Evolutionary conservation across 148 eudicot species (phyloP), one percentile per base, ranked within the genome.

Genomic region (Pouteria glomerata): DNA sequence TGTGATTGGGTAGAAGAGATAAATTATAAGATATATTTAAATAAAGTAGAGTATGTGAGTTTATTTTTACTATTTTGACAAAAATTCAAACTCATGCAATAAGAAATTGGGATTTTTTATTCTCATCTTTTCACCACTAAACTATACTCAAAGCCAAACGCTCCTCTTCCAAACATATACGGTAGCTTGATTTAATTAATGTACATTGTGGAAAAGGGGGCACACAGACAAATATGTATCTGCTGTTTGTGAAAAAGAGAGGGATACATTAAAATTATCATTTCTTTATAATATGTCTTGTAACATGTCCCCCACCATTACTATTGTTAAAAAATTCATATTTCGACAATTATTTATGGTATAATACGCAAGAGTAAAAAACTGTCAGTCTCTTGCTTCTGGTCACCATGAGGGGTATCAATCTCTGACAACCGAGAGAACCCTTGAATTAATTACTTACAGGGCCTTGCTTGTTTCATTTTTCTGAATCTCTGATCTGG

Each of bases 371-470:
- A 31, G 68, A 82, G 63, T 79, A 59, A 76, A 82, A 41, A 69
- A 74, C 53, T 62, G 44, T 6, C 56, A 63, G 23, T 68, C 55
- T 56, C 37, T 59, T 53, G 70, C 73, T 71, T 73, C 74, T 75
- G 74, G 83, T 75, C 72, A 33, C 71, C 82, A 58, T 44, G 41
- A 14, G 29, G 62, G 82, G 80, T 74, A 65, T 79, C 82, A 78
- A 73, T 50, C 65, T 84, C 81, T 76, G 83, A 76, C 79, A 63
- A 41, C 45, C 56, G 60, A 55, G 45, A 59, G 64, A 71, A 45
- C 27, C 27, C 21, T 2, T 53, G 19, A 34, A 35, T 41, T n/a
- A 18, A 26, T 73, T 51, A 48, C 31, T 50, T 72, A 68, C 50
- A 53, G 62, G 51, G 41, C 64, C 35, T 65, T 76, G 73, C 35